Base-by-base conservation (phyloP, 176 grass and related monocot species). In the Puya raimondii region DNA sequence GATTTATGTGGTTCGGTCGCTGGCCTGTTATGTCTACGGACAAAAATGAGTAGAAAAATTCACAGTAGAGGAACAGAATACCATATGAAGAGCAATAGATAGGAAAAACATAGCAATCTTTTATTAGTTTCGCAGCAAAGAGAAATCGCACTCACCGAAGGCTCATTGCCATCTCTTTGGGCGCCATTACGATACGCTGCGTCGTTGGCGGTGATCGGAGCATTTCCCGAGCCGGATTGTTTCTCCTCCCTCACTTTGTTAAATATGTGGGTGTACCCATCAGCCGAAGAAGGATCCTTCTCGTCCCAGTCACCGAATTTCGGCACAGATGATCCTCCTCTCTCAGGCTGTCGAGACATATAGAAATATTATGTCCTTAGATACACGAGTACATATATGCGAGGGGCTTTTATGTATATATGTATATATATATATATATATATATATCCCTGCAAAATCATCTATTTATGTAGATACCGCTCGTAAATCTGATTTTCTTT, bases 261-360 rank as follows among this genome's bases (percentile, higher is more conserved):
- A 73, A 96, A 96, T 82, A 91, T 91, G 73, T 72, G 83, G 2
- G 88, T 91, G 88, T 87, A 96, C 56, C 86, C 83, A 53, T 96
- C 92, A 70, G 80, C 88, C 21, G 88, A 80, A 7, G 88, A 91
- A 53, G 92, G 85, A 68, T 85, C 83, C 15, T 86, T 96, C 78
- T 91, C 85, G 53, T 91, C 78, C 92, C 92, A 96, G 64, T 89
- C 92, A 54, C 92, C 92, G 70, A 96, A 96, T 78, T 96, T 96
- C 0, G 92, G 92, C 73, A 96, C 78, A 18, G 83, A 75, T 48
- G 88, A 89, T 65, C 85, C 85, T 65, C 85, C 85, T 72, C 73
- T 91, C n/a, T 91, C 88, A 63, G 79, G 83, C 88, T 96, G 77
- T 67, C 67, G 10, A 17, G 20, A 16, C 22, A 82, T 27, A 75